phyloP scores from a whole-genome alignment of 2,329 filamentous ascomycete species.

The Alternaria brassicicola region DNA sequence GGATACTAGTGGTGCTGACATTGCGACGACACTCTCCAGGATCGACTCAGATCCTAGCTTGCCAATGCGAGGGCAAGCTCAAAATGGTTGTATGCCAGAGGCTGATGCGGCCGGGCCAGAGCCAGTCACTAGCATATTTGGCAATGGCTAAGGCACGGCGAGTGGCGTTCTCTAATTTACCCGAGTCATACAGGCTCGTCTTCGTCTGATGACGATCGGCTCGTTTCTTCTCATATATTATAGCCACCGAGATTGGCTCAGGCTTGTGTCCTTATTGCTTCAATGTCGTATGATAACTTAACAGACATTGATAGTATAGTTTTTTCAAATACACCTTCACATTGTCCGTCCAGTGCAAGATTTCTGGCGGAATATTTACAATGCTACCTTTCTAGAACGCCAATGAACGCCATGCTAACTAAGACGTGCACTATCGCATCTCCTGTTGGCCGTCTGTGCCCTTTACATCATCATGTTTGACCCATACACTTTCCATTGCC shows the following conservation, averaged over 20 bases:
- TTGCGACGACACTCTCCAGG: neutral
- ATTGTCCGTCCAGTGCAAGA: neutral
- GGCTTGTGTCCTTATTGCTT: neutral
- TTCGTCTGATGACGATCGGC: too few species aligned
- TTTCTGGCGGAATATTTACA: neutral
- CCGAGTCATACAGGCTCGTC: neutral
- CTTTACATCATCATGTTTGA: conserved; percentile 41
- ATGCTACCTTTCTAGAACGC: conserved; percentile 3
- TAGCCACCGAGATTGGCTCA: neutral
- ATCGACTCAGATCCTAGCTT: neutral
- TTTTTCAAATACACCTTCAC: neutral
- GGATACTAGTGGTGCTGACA: neutral
- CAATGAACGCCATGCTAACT: conserved; percentile 28
- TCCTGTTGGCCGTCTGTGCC: conserved; percentile 45
- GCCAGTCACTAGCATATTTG: conserved; percentile 5
- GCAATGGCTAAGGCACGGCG: neutral
- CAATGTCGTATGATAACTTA: neutral
- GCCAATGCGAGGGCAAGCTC: neutral
- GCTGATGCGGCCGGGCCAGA: neutral
- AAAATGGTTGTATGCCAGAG: neutral
- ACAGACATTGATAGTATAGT: neutral
- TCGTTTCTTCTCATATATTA: neutral
- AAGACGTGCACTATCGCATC: conserved; percentile 30
- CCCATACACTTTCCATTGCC: conserved; percentile 63
- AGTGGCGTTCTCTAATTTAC: neutral